Evolutionary conservation across 768 basidiomycete genomes (phyloP), one percentile per base, ranked within the genome.

Genomic region (Cantharellus cinnabarinus): DNA sequence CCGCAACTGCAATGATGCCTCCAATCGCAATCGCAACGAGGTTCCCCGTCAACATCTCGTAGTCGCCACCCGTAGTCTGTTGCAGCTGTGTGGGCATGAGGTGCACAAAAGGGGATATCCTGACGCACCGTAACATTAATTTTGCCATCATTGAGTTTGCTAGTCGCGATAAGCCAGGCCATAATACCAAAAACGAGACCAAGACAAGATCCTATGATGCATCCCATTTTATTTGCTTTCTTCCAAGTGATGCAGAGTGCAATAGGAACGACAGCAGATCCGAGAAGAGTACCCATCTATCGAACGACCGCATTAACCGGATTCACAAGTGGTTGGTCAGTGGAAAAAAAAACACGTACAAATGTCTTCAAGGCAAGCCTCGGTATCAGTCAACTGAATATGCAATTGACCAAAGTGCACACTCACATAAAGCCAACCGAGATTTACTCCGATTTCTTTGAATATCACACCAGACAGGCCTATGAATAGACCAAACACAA

Each of bases 341-440:
- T 29, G 20, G 20, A 35, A 53, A 40, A 42, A 34, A 50, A 14
- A 14, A 41, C 7, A 41, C 20, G 15, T 41, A 57, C 56, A 69
- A 88, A 87, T 3, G 82, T 85, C 85, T 86, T 59, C 20, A 14
- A 58, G 5, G 20, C 20, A 29, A 29, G 1, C 44, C 41, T 5
- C 37, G 59, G 42, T 38, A 10, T 38, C 3, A 5, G 7, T 44
- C 4, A 54, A 39, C 50, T 55, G 55, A 58, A 42, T 5, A 52
- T 37, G 20, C 20, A 29, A 29, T 29, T 29, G 20, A 29, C 20
- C 20, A 29, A 29, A 29, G 20, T 29, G 20, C 4, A 42, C 5
- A 75, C 82, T 56, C 63, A 87, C 83, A 64, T 91, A 91, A 59
- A 93, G 80, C 87, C 89, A 93, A 29, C 89, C 89, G 84, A 93